Conservation (phyloP, 129 eudicot genomes). For the Deinandra increscens region DNA sequence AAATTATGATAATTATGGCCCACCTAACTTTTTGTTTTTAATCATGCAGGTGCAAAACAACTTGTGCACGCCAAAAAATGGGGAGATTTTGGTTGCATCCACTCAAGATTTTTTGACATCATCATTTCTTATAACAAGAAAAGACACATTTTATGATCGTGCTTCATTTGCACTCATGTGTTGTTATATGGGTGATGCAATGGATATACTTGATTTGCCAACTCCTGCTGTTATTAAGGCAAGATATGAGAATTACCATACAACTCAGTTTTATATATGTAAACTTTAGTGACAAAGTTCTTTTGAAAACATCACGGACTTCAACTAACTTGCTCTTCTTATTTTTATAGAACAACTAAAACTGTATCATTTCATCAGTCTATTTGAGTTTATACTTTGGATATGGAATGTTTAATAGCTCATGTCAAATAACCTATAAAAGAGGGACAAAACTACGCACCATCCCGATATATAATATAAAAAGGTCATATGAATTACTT, state of each 20-base stretch:
- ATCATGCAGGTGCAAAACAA: slow-evolving; percentile 87
- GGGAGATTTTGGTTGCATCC: slow-evolving; percentile 95
- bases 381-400: too few species aligned
- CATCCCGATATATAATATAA: not conserved
- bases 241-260: slow-evolving; percentile 14
- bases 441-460: not conserved
- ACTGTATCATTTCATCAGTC: too few species aligned
- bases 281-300: not conserved
- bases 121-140: slow-evolving; percentile 88
- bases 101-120: slow-evolving; percentile 97
- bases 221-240: slow-evolving; percentile 86
- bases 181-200: slow-evolving; percentile 92
- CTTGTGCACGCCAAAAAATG: slow-evolving; percentile 95
- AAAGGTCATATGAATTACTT: not conserved
- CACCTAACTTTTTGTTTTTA: slow-evolving; percentile 5
- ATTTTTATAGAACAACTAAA: too few species aligned
- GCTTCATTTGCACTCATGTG: slow-evolving; percentile 88
- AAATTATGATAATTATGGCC: not conserved
- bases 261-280: not conserved
- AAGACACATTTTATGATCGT: slow-evolving; percentile 94
- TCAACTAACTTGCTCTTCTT: too few species aligned
- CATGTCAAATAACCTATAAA: too few species aligned
- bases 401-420: too few species aligned
- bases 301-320: too few species aligned
- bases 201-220: slow-evolving; percentile 92